Base-by-base conservation (phyloP, 1,284 basidiomycete species). In the Ustilago bromivora region DNA sequence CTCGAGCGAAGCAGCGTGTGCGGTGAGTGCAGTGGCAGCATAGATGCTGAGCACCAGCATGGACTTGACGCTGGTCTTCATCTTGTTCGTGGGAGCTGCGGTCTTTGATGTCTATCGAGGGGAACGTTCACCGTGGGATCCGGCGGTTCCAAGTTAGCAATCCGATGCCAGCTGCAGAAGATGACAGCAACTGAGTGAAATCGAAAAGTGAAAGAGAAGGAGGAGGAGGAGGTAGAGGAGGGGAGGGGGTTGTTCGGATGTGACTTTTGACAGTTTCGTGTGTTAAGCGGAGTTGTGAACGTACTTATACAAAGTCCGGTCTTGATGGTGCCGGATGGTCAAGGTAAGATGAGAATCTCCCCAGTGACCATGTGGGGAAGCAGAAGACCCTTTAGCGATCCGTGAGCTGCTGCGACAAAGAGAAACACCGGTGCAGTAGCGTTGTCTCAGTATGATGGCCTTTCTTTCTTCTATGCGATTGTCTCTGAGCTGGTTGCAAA, bases 11-110 rank as follows among this genome's bases (percentile, higher is more conserved):
- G 68, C 68, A 40, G 68, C 68, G 41, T 71, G 62, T 32, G 63
- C 57, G 13, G 55, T 58, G 23, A 70, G 61, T 56, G 40, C 19
- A 35, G 61, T 65, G 68, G 68, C 62, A 2, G 68, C 68, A 36
- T 66, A 71, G 56, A 66, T 66, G 68, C 68, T 57, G 58, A 71
- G 68, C 63, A 71, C 68, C 58, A 71, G 35, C 63, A 71, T 6
- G 2, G 68, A 65, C 51, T 66, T 71, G 59, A 66, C 59, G 41
- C 55, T 15, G 2, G 68, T 59, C 63, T 61, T 71, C 68, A 71
- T 71, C 32, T 31, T 62, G 38, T 11, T 2, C 32, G 15, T 51
- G 4, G 5, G 3, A 43, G 43, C n/a, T 46, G 43, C 43, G 10
- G 43, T 46, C 12, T 41, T 28, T 41, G 40, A 41, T 15, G 12